Base-by-base conservation (phyloP, 2,329 filamentous ascomycete genomes). In the Drechmeria coniospora region DNA sequence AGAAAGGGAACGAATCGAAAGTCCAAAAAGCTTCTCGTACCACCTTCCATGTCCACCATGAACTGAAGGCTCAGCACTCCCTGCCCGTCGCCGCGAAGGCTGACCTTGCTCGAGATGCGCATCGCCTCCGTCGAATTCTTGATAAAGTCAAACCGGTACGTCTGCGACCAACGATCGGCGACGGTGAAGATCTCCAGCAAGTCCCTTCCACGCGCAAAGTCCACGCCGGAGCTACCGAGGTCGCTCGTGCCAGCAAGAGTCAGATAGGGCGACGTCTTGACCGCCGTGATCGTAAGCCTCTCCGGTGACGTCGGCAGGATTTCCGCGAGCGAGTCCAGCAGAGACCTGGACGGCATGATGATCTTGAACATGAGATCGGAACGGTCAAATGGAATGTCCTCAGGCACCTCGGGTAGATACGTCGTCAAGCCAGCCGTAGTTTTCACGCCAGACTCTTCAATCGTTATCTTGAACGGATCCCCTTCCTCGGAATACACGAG, bases 11-110 rank as follows among this genome's bases (percentile, higher is more conserved):
- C 75, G 46, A 90, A 82, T 13, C 79, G 65, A 50, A 87, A 92
- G 50, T 90, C 80, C 15, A 90, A 63, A 53, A 87, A 92, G 41
- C 74, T 80, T 21, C 74, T 61, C 15, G 63, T 62, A 5, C 68
- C 66, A 6, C 68, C 68, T 35, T 90, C 82, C 23, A 86, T 64
- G 47, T 94, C 83, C 11, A 98, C 77, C 79, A 98, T 90, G 44
- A 95, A 94, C 47, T 98, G 90, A 49, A 95, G 57, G 52, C 82
- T 94, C 37, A 98, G 53, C 17, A 98, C 87, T 0, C 90, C 87
- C 47, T 93, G 82, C 2, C 69, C 65, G 51, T 98, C 90, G 0
- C 83, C 78, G 11, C 90, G 67, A 35, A 98, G 67, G 47, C 84
- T 93, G 32, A 95, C 86, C 54, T 95, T 98, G 44, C 70, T 86